These are phyloP conservation scores for Fraxinus paxiana DNA, from an alignment of 305 asterid genomes.

Conservation along the genomic window DNA sequence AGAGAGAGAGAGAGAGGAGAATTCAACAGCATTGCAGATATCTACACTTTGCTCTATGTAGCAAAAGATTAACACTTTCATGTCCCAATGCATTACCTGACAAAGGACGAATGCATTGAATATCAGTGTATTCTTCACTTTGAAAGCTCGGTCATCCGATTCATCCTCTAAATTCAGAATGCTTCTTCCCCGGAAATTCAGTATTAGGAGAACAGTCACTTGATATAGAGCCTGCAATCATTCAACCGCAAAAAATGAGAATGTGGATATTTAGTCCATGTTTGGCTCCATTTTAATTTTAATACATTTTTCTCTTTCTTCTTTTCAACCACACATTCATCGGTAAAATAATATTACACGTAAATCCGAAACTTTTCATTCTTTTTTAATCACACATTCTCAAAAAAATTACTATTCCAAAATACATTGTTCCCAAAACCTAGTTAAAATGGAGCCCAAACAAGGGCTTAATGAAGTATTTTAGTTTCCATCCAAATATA, in stretches of 20 bases:
- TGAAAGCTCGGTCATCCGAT: constrained; percentile 28
- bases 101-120: constrained; percentile 50
- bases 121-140: constrained; percentile 44
- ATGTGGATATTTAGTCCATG: neutral
- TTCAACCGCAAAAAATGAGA: constrained; percentile 7
- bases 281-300: neutral
- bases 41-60: neutral
- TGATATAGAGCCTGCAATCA: constrained; percentile 47
- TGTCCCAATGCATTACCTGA: constrained; percentile 28
- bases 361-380: too few species aligned
- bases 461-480: neutral
- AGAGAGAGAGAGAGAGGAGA: neutral
- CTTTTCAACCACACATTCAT: neutral
- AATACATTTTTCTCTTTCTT: neutral
- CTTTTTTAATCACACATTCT: neutral
- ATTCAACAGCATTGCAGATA: neutral
- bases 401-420: neutral
- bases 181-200: constrained; percentile 42
- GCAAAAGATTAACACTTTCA: neutral
- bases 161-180: constrained; percentile 38
- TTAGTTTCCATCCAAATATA: neutral
- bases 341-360: neutral
- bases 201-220: constrained; percentile 46
- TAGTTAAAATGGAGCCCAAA: neutral
- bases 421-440: neutral